These are phyloP conservation scores for Cymbopogon citratus DNA, from an alignment of 176 grass and related monocot species.

Conservation along the genomic window DNA sequence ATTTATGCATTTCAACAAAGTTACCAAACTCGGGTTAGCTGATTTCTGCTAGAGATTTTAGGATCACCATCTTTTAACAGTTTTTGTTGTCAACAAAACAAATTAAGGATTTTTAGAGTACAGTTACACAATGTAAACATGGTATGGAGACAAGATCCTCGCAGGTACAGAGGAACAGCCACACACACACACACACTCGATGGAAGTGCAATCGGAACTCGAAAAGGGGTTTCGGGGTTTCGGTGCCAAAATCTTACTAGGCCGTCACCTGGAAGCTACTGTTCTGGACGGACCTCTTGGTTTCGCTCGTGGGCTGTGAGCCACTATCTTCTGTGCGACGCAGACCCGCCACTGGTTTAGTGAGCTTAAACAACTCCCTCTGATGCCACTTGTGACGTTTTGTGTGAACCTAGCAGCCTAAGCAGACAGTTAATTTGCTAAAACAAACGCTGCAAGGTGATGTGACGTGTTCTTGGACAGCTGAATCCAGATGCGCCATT, in stretches of 20 bases:
- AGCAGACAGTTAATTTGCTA: neutral
- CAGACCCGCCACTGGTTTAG: conserved; percentile 14
- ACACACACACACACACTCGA: neutral
- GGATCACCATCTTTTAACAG: no score
- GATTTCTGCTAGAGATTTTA: no score
- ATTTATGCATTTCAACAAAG: no score
- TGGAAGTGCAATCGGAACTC: neutral
- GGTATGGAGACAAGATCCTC: neutral
- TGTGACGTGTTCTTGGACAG: neutral
- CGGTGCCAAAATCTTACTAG: neutral
- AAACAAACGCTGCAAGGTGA: neutral
- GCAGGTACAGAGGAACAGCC: neutral
- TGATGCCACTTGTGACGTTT: neutral
- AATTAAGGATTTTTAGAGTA: no score
- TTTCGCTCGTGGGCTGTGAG: neutral
- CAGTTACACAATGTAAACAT: neutral
- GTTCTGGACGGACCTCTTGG: neutral
- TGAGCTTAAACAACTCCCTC: neutral
- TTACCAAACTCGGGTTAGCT: no score
- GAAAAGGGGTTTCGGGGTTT: neutral
- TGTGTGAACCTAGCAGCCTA: neutral
- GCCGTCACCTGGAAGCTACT: conserved; percentile 6
- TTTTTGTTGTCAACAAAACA: no score
- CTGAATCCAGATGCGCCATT: neutral
- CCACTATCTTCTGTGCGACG: neutral